These are phyloP conservation scores for Diddensiella caesifluorescens DNA, from an alignment of 805 yeast genomes.

Conservation along the genomic window DNA sequence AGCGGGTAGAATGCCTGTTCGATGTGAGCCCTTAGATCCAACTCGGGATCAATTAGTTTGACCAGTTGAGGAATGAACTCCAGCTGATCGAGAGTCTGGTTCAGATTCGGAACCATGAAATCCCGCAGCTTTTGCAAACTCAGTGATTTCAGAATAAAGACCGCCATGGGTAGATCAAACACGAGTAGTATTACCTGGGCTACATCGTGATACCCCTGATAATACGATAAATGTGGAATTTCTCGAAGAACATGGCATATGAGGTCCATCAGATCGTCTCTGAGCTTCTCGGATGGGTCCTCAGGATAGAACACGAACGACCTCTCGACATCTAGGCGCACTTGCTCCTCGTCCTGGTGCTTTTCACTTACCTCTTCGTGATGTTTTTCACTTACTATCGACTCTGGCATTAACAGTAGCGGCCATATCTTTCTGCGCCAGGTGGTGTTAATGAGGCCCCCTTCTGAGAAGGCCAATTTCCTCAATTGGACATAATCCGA, in stretches of 20 bases:
- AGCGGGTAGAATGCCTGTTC: constrained; percentile 63
- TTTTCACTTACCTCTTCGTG: neutral
- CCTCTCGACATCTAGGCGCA: constrained; percentile 68
- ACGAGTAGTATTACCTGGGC: constrained; percentile 61
- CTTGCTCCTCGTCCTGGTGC: constrained; percentile 45
- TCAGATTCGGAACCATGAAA: constrained; percentile 70
- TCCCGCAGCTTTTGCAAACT: constrained; percentile 68
- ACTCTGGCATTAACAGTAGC: constrained; percentile 35
- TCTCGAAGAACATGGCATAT: constrained; percentile 53
- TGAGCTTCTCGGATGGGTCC: constrained; percentile 29
- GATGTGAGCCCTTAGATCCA: constrained; percentile 35
- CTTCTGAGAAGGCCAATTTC: constrained; percentile 40
- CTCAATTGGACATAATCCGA: constrained; percentile 31
- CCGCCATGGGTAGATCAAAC: constrained; percentile 35
- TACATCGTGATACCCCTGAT: constrained; percentile 91
- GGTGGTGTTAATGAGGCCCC: constrained; percentile 42
- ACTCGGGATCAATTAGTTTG: constrained; percentile 41
- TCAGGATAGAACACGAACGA: constrained; percentile 48
- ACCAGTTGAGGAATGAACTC: constrained; percentile 60
- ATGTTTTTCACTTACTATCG: too few relatives aligned
- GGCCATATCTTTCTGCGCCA: constrained; percentile 50
- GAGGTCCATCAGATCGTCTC: constrained; percentile 38
- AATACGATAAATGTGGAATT: constrained; percentile 63
- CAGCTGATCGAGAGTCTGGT: constrained; percentile 61
- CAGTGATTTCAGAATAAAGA: constrained; percentile 45